These are phyloP conservation scores for Xerocomellus intermedius DNA, from an alignment of 768 basidiomycete genomes.

Conservation along the genomic window DNA sequence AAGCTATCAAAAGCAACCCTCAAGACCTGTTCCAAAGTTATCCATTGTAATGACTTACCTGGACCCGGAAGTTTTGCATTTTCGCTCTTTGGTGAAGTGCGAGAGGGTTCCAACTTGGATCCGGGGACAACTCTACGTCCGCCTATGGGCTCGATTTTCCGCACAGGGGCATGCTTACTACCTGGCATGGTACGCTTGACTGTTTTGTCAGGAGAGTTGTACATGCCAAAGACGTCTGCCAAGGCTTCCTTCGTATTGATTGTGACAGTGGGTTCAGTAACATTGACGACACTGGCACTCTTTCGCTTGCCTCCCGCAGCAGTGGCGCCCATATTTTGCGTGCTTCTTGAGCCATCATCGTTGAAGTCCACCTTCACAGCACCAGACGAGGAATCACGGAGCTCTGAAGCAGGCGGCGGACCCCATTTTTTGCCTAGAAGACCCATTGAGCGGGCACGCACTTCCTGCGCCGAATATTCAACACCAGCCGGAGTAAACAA, in stretches of 20 bases:
- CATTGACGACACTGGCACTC: slow-evolving; percentile 41
- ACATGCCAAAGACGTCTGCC: slow-evolving; percentile 94
- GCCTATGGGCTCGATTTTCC: slow-evolving; percentile 59
- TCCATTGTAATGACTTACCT: slow-evolving; percentile 27
- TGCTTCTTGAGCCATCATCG: slow-evolving; percentile 51
- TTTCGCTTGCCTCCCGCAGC: slow-evolving; percentile 37
- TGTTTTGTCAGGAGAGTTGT: slow-evolving; percentile 85
- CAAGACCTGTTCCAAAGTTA: slow-evolving; percentile 18
- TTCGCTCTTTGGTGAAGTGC: slow-evolving; percentile 30
- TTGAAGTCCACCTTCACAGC: slow-evolving; percentile 55
- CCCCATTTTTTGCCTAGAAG: slow-evolving; percentile 86
- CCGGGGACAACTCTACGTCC: slow-evolving; percentile 22
- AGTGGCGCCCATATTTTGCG: slow-evolving; percentile 38
- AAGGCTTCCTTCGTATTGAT: slow-evolving; percentile 97
- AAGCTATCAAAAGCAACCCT: slow-evolving; percentile 27
- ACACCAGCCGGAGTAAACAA: slow-evolving; percentile 73
- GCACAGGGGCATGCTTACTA: slow-evolving; percentile 71
- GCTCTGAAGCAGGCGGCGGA: slow-evolving; percentile 49
- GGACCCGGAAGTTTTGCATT: slow-evolving; percentile 35
- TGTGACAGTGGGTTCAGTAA: slow-evolving; percentile 81
- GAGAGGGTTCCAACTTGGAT: slow-evolving; percentile 34
- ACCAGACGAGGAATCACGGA: slow-evolving; percentile 35
- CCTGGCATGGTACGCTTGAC: slow-evolving; percentile 53
- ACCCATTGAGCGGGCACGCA: slow-evolving; percentile 77
- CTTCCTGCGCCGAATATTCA: slow-evolving; percentile 87